Base-by-base conservation (phyloP, 1,139 yeast genomes). In the Eremothecium sinecaudum region DNA sequence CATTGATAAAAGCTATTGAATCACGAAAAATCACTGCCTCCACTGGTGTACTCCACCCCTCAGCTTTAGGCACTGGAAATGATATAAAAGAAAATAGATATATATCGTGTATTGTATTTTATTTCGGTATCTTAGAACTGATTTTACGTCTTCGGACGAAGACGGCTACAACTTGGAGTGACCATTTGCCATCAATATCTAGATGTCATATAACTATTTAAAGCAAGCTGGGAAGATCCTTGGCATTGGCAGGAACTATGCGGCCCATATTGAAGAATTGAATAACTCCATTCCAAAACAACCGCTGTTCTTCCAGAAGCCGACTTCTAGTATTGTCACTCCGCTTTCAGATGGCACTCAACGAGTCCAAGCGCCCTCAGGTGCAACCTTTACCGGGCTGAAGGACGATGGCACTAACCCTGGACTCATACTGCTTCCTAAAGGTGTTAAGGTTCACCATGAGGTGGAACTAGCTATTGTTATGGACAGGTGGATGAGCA, bases 171-270 rank as follows among this genome's bases (percentile, higher is more conserved):
- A n/a, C n/a, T n/a, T n/a, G n/a, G n/a, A n/a, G n/a, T n/a, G n/a
- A n/a, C n/a, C n/a, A n/a, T n/a, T n/a, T n/a, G n/a, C n/a, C n/a
- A n/a, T n/a, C n/a, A n/a, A n/a, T n/a, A n/a, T n/a, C 11, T 12
- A 19, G 25, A 53, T 52, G 59, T 43, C 79, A 11, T 66, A 67
- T 51, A 63, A 67, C 26, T 82, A 79, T 53, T 64, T 77, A 28
- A 75, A 72, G 41, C 58, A 64, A 22, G 92, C 92, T 2, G 69
- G 80, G 31, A 90, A 90, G 63, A 75, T 87, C 55, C 71, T 90
- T 28, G 90, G 98, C 60, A 87, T 90, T 45, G 98, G 98, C 32
- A 79, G 99, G 47, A 90, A 90, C 61, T 90, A 86, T 56, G 94
- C 84, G 5, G 97, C 94, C 26, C 98, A 90, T 51, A 82, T 86